These are phyloP conservation scores for Noccaea bulbosa DNA, from an alignment of 345 rosid species.

Conservation along the genomic window DNA sequence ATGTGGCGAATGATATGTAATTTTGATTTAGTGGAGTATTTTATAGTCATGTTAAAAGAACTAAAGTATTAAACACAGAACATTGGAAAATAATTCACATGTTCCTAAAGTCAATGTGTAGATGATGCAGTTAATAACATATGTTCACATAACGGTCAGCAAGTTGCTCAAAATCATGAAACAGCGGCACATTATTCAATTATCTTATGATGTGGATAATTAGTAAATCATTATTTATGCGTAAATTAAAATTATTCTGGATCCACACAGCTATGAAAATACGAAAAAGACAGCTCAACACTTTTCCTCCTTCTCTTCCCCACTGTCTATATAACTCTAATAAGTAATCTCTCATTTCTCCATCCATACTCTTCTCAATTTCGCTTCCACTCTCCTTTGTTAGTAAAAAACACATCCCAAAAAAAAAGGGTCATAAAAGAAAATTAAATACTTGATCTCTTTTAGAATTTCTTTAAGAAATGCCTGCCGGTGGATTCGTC, in stretches of 20 bases:
- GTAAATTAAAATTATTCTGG: neutral
- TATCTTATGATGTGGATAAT: slow-evolving; percentile 39
- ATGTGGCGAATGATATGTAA: neutral
- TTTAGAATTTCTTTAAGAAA: slow-evolving; percentile 29
- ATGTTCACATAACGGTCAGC: slow-evolving; percentile 39
- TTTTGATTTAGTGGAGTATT: too few species aligned
- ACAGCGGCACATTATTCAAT: slow-evolving; percentile 34
- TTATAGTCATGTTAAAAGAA: too few species aligned
- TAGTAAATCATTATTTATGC: slow-evolving; percentile 13
- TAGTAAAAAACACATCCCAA: neutral
- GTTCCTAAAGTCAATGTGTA: slow-evolving; percentile 26
- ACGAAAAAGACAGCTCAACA: slow-evolving; percentile 37
- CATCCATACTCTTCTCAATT: slow-evolving; percentile 11
- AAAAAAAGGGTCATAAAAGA: neutral
- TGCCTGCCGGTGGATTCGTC: slow-evolving; percentile 64
- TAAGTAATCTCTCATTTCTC: slow-evolving; percentile 22
- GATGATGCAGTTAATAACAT: slow-evolving; percentile 30
- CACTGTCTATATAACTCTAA: slow-evolving; percentile 35
- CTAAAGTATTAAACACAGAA: too few species aligned
- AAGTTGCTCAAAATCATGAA: slow-evolving; percentile 32
- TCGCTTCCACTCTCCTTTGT: neutral
- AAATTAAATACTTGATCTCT: slow-evolving; percentile 10
- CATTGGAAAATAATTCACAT: neutral
- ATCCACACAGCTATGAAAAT: slow-evolving; percentile 42
- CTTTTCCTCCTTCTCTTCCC: slow-evolving; percentile 3